Conservation (phyloP, 768 basidiomycete species). For the Sistotremastrum niveocremeum region DNA sequence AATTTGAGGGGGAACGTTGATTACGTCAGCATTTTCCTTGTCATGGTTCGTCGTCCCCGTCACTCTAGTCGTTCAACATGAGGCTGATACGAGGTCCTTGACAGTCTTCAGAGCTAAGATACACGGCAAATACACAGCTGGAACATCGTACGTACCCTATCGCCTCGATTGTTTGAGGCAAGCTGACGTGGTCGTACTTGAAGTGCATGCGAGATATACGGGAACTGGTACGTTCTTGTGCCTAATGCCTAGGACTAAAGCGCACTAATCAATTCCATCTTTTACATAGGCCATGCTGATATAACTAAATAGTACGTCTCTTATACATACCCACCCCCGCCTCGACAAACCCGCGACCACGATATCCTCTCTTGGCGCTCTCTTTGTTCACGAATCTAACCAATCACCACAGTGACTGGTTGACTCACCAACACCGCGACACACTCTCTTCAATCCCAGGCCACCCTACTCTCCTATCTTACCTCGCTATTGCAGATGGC, state of each 20-base stretch:
- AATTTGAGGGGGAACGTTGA: too few relatives aligned
- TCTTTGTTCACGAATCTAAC: constrained; percentile 1
- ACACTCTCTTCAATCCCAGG: constrained; percentile 89
- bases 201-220: constrained; percentile 86
- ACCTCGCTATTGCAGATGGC: constrained; percentile 85
- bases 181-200: too few relatives aligned
- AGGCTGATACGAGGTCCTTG: constrained; percentile 9
- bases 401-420: constrained; percentile 64
- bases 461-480: constrained; percentile 75
- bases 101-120: constrained; percentile 83
- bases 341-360: too few relatives aligned
- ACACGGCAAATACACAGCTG: constrained; percentile 91
- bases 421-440: constrained; percentile 95
- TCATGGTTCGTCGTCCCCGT: constrained; percentile 12
- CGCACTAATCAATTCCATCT: constrained; percentile 5
- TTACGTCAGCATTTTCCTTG: constrained; percentile 1
- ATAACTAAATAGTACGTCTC: constrained; percentile 80
- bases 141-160: constrained; percentile 66
- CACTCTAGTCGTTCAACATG: background rate
- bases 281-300: constrained; percentile 74
- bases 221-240: constrained; percentile 61
- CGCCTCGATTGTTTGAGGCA: constrained; percentile 2
- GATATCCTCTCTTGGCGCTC: background rate
- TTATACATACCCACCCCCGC: background rate
- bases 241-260: background rate